A percentile compares a stretch with the other conserved stretches of the same genome.
Conservation (phyloP, 2,329 filamentous ascomycete genomes). For the Gremmenia infestans region DNA sequence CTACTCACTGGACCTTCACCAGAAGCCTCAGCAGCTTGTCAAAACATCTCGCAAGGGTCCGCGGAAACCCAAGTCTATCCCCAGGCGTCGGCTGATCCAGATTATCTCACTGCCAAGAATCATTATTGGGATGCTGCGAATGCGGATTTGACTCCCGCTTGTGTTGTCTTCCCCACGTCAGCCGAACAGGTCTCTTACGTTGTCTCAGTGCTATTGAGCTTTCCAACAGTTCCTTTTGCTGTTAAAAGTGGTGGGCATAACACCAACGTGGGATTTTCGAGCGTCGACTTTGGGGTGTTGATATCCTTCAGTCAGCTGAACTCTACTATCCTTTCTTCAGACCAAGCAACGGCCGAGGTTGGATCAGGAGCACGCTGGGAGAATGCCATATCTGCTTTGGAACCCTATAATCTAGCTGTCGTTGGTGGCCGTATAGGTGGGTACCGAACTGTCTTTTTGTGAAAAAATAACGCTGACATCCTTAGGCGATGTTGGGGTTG, state of each 20-base stretch:
- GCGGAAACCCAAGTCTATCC: constrained; percentile 8
- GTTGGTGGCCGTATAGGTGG: constrained; percentile 41
- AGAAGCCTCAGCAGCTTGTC: constrained; percentile 4
- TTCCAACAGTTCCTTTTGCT: constrained; percentile 34
- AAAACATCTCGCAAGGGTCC: background rate
- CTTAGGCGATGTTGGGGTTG: constrained; percentile 35
- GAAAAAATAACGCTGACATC: constrained; percentile 7
- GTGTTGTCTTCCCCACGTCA: constrained; percentile 32
- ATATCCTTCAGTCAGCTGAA: constrained; percentile 34
- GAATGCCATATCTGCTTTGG: constrained; percentile 13
- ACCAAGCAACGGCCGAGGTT: constrained; percentile 24
- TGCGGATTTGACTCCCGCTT: constrained; percentile 32
- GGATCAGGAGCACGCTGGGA: constrained; percentile 28
- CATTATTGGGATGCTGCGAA: constrained; percentile 35
- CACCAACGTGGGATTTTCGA: constrained; percentile 35
- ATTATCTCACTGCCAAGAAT: constrained; percentile 17
- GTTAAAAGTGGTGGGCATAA: constrained; percentile 40
- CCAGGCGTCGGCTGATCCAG: background rate
- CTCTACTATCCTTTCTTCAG: constrained; percentile 25
- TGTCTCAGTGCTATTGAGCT: constrained; percentile 30
- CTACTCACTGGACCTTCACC: background rate
- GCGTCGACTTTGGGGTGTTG: constrained; percentile 31
- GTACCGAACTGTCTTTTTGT: background rate
- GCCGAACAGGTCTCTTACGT: constrained; percentile 32
- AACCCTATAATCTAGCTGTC: constrained; percentile 24